These are phyloP conservation scores for Dalbergia cochinchinensis DNA, from an alignment of 306 rosid genomes.

Conservation along the genomic window DNA sequence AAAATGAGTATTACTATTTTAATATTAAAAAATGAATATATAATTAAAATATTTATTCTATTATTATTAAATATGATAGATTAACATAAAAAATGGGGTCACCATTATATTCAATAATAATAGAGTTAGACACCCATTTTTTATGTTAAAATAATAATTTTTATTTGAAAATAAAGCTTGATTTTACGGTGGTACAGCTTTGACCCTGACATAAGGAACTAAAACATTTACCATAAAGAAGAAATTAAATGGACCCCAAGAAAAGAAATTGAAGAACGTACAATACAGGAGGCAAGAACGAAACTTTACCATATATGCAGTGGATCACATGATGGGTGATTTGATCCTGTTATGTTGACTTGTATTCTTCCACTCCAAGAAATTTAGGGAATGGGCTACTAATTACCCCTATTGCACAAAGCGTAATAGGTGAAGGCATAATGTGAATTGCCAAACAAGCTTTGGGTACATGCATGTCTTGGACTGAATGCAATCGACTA, in stretches of 20 bases:
- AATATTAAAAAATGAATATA: no score
- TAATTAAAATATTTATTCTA: no score
- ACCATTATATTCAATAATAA: no score
- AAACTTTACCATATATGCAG: constrained; percentile 18
- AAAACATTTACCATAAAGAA: neutral
- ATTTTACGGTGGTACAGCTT: neutral
- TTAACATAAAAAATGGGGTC: no score
- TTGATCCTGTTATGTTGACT: constrained; percentile 21
- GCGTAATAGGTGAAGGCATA: constrained; percentile 8
- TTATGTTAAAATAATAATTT: no score
- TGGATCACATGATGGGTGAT: neutral
- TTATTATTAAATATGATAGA: no score
- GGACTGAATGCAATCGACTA: neutral
- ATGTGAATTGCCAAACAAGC: constrained; percentile 13
- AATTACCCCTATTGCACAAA: no score
- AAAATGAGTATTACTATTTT: no score
- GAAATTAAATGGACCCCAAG: neutral
- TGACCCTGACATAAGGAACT: neutral
- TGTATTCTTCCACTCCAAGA: constrained; percentile 36
- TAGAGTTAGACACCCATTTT: no score
- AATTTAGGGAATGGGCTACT: neutral
- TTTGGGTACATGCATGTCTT: constrained; percentile 3
- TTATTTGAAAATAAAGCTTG: neutral
- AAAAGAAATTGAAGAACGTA: neutral
- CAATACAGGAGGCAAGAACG: neutral